Evolutionary conservation across 2,329 filamentous ascomycete species (phyloP).

Genomic region (Didymella pomorum): DNA sequence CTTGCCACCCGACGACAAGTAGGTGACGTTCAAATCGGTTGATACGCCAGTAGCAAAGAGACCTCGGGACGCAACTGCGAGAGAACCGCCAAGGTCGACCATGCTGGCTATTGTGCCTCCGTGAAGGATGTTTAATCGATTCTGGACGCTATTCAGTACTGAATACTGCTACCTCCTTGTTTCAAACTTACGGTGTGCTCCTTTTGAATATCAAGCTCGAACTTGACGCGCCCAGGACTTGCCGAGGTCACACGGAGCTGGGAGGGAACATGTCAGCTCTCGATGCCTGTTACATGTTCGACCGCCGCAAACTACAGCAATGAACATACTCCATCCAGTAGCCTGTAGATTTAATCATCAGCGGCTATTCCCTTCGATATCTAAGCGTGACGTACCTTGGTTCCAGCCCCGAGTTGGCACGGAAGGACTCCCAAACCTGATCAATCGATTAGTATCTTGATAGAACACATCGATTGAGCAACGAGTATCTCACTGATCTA

Average conservation of each 20-base stretch:
- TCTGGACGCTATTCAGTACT: slow-evolving; percentile 57
- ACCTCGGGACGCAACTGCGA: slow-evolving; percentile 71
- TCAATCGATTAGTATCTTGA: slow-evolving; percentile 27
- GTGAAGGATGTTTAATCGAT: slow-evolving; percentile 77
- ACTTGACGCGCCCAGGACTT: slow-evolving; percentile 72
- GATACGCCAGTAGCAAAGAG: slow-evolving; percentile 72
- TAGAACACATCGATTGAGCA: not conserved
- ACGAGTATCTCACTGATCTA: slow-evolving; percentile 62
- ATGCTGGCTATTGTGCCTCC: slow-evolving; percentile 82
- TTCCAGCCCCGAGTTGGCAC: slow-evolving; percentile 84
- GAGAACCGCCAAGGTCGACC: slow-evolving; percentile 71
- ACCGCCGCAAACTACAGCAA: not conserved
- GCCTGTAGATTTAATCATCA: slow-evolving; percentile 33
- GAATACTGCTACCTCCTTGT: not conserved
- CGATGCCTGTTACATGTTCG: not conserved
- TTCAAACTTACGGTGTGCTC: slow-evolving; percentile 70
- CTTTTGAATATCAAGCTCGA: slow-evolving; percentile 77
- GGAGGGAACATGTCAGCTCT: not conserved
- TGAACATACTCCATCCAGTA: slow-evolving; percentile 52
- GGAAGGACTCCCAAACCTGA: slow-evolving; percentile 86
- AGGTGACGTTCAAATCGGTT: slow-evolving; percentile 72
- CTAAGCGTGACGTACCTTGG: slow-evolving; percentile 68
- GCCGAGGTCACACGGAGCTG: slow-evolving; percentile 74
- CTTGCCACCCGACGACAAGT: slow-evolving; percentile 69
- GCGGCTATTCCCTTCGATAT: not conserved